These are phyloP conservation scores for Rhodotorula diobovata DNA, from an alignment of 768 basidiomycete genomes.

Conservation along the genomic window DNA sequence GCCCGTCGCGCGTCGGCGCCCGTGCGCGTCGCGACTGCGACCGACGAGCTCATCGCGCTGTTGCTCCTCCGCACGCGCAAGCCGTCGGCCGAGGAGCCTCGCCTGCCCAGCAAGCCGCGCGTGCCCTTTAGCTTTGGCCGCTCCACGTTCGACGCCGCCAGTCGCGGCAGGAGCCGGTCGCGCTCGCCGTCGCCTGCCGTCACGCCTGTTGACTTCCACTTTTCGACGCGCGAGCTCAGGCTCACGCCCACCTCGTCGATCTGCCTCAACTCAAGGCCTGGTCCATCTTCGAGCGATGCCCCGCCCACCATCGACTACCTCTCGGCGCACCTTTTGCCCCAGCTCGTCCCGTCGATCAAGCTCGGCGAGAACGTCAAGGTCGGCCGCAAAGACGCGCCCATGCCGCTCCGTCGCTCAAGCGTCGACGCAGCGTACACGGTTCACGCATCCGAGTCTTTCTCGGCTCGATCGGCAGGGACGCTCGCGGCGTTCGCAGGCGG, in stretches of 20 bases:
- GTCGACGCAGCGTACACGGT: not conserved
- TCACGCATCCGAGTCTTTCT: not conserved
- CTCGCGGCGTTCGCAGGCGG: not conserved
- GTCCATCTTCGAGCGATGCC: no score
- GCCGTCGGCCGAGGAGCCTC: not conserved
- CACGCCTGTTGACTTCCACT: not conserved
- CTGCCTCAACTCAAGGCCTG: not conserved
- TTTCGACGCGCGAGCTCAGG: constrained; percentile 5
- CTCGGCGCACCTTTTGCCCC: constrained; percentile 26
- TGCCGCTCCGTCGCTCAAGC: constrained; percentile 12
- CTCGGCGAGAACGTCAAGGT: constrained; percentile 7
- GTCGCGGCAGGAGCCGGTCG: not conserved
- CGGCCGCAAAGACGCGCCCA: not conserved
- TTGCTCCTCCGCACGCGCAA: constrained; percentile 15
- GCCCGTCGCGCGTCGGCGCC: not conserved
- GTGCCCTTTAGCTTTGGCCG: constrained; percentile 4
- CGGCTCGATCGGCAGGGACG: not conserved
- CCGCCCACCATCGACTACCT: constrained; percentile 24
- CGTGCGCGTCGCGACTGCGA: not conserved
- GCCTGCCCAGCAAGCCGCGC: not conserved
- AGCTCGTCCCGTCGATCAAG: constrained; percentile 25
- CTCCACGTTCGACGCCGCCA: not conserved
- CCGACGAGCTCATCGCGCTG: constrained; percentile 21
- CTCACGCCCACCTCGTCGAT: not conserved
- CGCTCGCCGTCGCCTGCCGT: not conserved